Evolutionary conservation across 2,329 filamentous ascomycete species (phyloP).

Genomic region (Aureobasidium vineae): DNA sequence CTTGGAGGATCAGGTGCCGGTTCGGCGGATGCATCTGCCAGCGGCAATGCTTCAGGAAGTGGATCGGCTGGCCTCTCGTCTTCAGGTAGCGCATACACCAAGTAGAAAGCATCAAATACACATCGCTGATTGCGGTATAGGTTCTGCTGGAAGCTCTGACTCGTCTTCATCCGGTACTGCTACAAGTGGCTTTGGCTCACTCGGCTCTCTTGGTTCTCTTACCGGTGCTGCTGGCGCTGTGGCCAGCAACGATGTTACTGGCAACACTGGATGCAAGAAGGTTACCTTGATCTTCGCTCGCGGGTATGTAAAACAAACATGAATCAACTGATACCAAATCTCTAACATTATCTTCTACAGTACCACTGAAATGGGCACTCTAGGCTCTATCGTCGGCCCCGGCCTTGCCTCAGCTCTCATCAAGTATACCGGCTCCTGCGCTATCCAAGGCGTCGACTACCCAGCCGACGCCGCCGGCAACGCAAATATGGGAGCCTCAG

Average conservation of each 20-base stretch:
- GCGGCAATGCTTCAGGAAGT: background rate
- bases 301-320: conserved; percentile 36
- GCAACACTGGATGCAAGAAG: conserved; percentile 41
- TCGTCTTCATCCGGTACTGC: background rate
- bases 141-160: conserved; percentile 2
- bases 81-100: background rate
- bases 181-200: conserved; percentile 11
- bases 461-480: conserved; percentile 31
- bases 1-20: conserved; percentile 1
- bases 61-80: background rate
- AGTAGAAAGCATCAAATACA: conserved; percentile 4
- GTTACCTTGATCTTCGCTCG: conserved; percentile 59
- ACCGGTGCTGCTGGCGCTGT: conserved; percentile 24
- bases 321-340: background rate
- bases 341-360: background rate
- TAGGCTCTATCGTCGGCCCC: conserved; percentile 50
- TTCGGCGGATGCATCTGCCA: background rate
- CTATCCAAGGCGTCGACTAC: conserved; percentile 35
- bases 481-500: conserved; percentile 29
- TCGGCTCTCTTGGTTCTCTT: conserved; percentile 16
- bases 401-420: conserved; percentile 30
- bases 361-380: conserved; percentile 54
- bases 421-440: conserved; percentile 29
- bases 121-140: conserved; percentile 16
- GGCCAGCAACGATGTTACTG: conserved; percentile 28